Conservation (phyloP, 495 filamentous ascomycete genomes). For the Cetradonia linearis region DNA sequence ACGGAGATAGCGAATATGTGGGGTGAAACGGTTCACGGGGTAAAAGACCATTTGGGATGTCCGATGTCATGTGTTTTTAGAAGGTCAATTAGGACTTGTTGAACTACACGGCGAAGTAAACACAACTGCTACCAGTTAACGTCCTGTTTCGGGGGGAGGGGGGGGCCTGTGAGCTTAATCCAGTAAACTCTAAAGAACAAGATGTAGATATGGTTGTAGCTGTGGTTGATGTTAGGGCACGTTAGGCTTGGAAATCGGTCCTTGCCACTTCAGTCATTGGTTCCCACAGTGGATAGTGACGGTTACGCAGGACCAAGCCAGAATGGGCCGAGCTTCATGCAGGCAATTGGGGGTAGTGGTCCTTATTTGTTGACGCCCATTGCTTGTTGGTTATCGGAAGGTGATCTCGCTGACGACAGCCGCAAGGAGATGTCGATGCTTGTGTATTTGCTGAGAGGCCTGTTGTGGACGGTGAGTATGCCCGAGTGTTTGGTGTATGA, state of each 20-base stretch:
- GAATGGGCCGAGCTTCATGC: constrained; percentile 11
- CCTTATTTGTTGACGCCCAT: constrained; percentile 13
- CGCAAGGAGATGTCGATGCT: constrained; percentile 7
- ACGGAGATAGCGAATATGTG: not conserved
- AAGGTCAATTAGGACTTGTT: not conserved
- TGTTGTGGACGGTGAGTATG: not conserved
- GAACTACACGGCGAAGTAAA: constrained; percentile 1
- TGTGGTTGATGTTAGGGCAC: constrained; percentile 12
- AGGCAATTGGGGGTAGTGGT: constrained; percentile 4
- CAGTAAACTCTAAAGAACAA: not conserved
- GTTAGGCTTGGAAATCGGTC: constrained; percentile 11
- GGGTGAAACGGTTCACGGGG: not conserved
- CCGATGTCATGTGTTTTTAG: constrained; percentile 6
- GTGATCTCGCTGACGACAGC: constrained; percentile 14
- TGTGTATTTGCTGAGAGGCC: constrained; percentile 13
- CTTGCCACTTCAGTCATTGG: constrained; percentile 19
- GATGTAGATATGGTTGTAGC: not conserved
- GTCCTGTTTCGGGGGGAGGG: not conserved
- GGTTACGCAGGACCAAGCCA: constrained; percentile 15
- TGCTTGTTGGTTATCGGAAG: constrained; percentile 22
- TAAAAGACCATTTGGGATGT: constrained; percentile 4
- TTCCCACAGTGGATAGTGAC: constrained; percentile 9
- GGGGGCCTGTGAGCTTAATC: constrained; percentile 4
- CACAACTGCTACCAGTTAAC: not conserved
- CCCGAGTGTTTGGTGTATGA: not conserved